Evolutionary conservation across 257 asterid genomes (phyloP).

Genomic region (Solanum pimpinellifolium): DNA sequence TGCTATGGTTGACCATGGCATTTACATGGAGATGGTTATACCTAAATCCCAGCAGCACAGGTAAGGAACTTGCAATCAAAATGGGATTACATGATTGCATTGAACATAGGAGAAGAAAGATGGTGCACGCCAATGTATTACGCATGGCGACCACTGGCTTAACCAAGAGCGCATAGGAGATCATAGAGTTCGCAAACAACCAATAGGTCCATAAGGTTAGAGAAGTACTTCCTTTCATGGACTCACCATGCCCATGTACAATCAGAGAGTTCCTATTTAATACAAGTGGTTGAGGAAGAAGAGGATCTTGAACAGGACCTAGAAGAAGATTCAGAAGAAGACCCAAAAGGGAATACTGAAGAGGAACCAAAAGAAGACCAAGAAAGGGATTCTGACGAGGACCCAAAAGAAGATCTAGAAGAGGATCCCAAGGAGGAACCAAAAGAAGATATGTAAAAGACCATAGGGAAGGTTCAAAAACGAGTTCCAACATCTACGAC

Average conservation of each 20-base stretch:
- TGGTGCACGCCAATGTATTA: background rate
- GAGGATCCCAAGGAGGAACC: too few relatives aligned
- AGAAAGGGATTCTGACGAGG: background rate
- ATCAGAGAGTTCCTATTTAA: background rate
- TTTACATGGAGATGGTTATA: background rate
- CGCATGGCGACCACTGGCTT: background rate
- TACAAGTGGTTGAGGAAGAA: background rate
- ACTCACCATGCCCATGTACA: background rate
- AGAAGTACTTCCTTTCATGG: background rate
- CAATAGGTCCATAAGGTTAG: background rate
- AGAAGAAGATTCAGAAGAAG: too few relatives aligned
- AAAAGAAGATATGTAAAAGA: background rate
- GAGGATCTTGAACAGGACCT: too few relatives aligned
- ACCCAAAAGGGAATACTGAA: too few relatives aligned
- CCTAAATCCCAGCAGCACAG: background rate
- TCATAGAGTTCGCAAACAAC: background rate
- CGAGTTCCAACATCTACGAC: background rate
- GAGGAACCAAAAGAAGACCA: too few relatives aligned
- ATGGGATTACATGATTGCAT: too few relatives aligned
- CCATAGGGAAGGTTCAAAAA: background rate
- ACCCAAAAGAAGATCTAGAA: background rate
- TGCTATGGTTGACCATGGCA: background rate
- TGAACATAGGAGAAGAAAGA: background rate
- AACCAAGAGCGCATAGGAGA: background rate
- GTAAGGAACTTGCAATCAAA: background rate